phyloP scores from a whole-genome alignment of 148 eudicot genomes.

The Camellia sinensis region DNA sequence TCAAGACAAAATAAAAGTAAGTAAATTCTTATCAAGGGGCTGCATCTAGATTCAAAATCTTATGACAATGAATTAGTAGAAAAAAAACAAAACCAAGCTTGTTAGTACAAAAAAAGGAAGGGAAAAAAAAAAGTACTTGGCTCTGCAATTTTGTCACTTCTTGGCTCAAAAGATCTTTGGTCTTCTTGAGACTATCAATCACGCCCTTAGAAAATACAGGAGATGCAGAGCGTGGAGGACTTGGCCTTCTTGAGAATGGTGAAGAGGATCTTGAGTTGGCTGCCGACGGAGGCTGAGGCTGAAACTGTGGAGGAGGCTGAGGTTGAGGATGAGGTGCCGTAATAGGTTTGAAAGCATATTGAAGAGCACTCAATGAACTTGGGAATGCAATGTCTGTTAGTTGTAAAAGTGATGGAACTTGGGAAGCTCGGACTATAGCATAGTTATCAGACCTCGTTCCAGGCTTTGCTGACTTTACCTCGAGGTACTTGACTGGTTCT shows the following conservation, averaged over 20 bases:
- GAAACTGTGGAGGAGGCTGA: conserved; percentile 20
- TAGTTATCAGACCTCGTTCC: conserved; percentile 42
- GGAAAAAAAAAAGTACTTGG: conserved; percentile 43
- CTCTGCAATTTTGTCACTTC: conserved; percentile 75
- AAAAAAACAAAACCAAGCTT: neutral
- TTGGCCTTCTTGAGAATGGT: conserved; percentile 60
- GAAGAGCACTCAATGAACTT: conserved; percentile 66
- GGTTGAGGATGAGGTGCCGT: conserved; percentile 33
- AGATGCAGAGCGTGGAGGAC: conserved; percentile 66
- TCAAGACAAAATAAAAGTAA: conserved; percentile 5
- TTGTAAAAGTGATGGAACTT: conserved; percentile 63
- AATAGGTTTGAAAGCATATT: conserved; percentile 52
- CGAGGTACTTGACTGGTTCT: conserved; percentile 74
- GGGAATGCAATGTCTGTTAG: conserved; percentile 74
- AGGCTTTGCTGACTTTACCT: conserved; percentile 50
- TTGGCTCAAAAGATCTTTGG: conserved; percentile 71
- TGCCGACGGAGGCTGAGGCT: conserved; percentile 27
- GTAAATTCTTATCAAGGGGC: neutral
- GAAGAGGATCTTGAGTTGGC: conserved; percentile 55
- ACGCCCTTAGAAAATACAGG: conserved; percentile 70
- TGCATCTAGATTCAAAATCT: conserved; percentile 1
- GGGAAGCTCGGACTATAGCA: conserved; percentile 66
- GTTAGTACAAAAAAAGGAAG: neutral
- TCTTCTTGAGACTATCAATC: conserved; percentile 72
- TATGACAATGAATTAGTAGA: neutral